Evolutionary conservation across 495 filamentous ascomycete species (phyloP).

Genomic region (Oidiodendron maius): DNA sequence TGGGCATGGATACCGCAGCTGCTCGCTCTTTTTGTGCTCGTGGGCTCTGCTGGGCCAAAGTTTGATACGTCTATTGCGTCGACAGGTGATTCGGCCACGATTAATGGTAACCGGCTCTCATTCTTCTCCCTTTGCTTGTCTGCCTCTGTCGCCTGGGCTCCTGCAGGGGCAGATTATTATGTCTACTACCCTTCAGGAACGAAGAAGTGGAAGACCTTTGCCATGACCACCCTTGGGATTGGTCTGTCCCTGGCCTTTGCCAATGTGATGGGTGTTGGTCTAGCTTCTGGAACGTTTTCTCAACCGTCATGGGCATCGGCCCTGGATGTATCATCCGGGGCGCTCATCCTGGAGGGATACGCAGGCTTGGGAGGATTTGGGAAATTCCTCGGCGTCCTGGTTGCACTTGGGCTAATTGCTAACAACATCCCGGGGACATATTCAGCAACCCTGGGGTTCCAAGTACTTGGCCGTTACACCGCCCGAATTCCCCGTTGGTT

Average conservation of each 20-base stretch:
- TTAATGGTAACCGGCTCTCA: conserved; percentile 19
- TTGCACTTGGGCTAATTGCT: conserved; percentile 63
- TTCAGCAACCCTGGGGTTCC: conserved; percentile 55
- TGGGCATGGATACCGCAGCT: conserved; percentile 66
- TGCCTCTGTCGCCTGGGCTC: conserved; percentile 38
- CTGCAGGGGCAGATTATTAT: conserved; percentile 52
- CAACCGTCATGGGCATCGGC: conserved; percentile 45
- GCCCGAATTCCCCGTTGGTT: conserved; percentile 45
- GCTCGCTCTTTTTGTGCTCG: conserved; percentile 57
- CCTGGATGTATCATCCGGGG: conserved; percentile 54
- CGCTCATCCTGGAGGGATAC: conserved; percentile 62
- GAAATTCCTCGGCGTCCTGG: conserved; percentile 64
- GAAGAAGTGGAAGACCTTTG: conserved; percentile 37
- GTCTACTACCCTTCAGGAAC: conserved; percentile 53
- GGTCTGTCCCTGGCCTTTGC: conserved; percentile 47
- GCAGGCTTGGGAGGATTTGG: conserved; percentile 59
- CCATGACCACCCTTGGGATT: conserved; percentile 44
- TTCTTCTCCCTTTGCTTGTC: conserved; percentile 13
- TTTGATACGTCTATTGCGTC: conserved; percentile 54
- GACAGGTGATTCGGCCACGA: conserved; percentile 41
- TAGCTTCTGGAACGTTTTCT: conserved; percentile 51
- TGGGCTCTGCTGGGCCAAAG: conserved; percentile 57
- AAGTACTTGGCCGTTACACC: conserved; percentile 51
- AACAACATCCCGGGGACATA: conserved; percentile 69
- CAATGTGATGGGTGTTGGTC: conserved; percentile 60